Percentiles rank a stretch among this genome's conserved stretches.
phyloP scores from a whole-genome alignment of 495 filamentous ascomycete genomes.

The Neurospora africana region DNA sequence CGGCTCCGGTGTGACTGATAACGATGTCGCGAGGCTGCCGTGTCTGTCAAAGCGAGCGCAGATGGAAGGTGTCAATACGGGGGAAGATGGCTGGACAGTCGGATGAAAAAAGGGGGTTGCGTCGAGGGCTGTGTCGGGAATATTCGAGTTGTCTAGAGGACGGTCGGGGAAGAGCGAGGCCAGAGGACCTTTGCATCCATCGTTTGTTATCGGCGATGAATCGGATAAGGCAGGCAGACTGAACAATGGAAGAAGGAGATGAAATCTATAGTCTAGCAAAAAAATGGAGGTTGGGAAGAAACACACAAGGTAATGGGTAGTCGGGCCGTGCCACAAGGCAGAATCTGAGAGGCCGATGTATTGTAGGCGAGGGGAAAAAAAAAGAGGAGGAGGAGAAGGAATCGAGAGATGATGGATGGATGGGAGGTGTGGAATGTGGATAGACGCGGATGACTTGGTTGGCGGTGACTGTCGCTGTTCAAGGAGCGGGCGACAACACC shows the following conservation, averaged over 20 bases:
- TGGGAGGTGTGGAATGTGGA: background rate
- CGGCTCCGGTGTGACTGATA: background rate
- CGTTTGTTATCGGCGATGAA: conserved; percentile 6
- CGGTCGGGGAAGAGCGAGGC: conserved; percentile 2
- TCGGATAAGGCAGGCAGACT: background rate
- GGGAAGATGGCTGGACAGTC: background rate
- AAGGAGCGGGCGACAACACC: background rate
- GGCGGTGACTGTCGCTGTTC: conserved; percentile 17
- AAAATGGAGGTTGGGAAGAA: conserved; percentile 2
- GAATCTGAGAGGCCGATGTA: background rate
- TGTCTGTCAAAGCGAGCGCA: background rate
- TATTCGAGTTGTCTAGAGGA: background rate
- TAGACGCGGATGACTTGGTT: conserved; percentile 16
- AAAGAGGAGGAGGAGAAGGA: conserved; percentile 1
- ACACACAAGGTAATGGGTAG: background rate
- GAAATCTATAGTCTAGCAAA: background rate
- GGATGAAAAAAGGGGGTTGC: background rate
- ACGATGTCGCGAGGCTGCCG: background rate
- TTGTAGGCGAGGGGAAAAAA: background rate
- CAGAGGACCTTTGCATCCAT: conserved; percentile 21
- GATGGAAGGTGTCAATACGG: background rate
- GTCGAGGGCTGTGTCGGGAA: background rate
- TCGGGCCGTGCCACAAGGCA: background rate
- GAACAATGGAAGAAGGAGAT: background rate
- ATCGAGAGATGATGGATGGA: background rate